Conservation (phyloP, 75 land plant species). For the Pinus albicaulis region DNA sequence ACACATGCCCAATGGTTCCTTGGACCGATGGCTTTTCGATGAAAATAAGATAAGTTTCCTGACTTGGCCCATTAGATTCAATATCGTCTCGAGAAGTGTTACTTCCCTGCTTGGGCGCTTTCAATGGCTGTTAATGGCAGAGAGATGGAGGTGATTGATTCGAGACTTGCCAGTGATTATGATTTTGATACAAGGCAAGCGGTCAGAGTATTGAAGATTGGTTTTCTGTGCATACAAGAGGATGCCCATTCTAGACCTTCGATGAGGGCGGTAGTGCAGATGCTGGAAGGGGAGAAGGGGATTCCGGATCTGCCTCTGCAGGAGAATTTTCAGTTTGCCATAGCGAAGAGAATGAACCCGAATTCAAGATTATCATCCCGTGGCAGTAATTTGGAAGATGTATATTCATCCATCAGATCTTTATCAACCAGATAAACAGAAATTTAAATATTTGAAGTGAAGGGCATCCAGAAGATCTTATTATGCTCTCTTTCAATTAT, state of each 20-base stretch:
- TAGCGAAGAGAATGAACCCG: not conserved
- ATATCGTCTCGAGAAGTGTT: not conserved
- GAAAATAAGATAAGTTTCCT: not conserved
- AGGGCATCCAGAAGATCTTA: too few species aligned
- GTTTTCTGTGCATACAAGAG: conserved; percentile 36
- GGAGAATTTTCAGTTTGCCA: conserved; percentile 2
- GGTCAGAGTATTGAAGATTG: conserved; percentile 6
- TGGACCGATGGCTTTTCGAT: conserved; percentile 21
- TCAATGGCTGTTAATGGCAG: not conserved
- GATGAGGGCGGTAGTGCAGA: conserved; percentile 21
- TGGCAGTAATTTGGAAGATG: too few species aligned
- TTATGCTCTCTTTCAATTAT: too few species aligned
- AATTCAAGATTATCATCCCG: too few species aligned
- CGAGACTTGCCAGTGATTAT: not conserved
- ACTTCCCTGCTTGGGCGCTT: conserved; percentile 6
- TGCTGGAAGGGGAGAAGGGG: conserved; percentile 24
- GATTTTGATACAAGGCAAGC: not conserved
- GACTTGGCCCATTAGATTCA: conserved; percentile 16
- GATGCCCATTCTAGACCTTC: conserved; percentile 22
- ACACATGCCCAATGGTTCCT: conserved; percentile 35
- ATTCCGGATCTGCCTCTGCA: conserved; percentile 13
- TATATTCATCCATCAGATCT: too few species aligned
- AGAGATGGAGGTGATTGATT: conserved; percentile 7
- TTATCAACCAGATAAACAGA: too few species aligned
- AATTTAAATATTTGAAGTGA: too few species aligned